These are phyloP conservation scores for Cyclotella distinguenda DNA, from an alignment of 108 stramenopile species.

Conservation along the genomic window DNA sequence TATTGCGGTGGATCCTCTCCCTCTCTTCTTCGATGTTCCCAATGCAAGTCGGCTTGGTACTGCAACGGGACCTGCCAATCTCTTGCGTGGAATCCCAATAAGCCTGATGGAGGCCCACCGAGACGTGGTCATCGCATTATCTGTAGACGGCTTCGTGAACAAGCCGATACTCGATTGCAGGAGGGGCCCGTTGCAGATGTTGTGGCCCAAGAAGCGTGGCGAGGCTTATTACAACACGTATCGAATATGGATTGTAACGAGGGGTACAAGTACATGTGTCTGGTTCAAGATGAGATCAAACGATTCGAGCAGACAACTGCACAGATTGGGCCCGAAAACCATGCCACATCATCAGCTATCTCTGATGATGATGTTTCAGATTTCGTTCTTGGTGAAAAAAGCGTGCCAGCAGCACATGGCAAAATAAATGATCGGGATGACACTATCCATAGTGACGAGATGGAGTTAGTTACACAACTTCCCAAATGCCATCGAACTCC, in stretches of 20 bases:
- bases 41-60: slow-evolving; percentile 39
- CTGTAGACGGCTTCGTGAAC: slow-evolving; percentile 15
- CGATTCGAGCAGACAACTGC: slow-evolving; percentile 3
- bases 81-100: slow-evolving; percentile 26
- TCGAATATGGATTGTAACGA: slow-evolving; percentile 22
- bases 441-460: too few species aligned
- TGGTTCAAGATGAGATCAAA: slow-evolving; percentile 38
- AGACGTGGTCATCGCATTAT: slow-evolving; percentile 17
- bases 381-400: neutral
- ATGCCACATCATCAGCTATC: neutral
- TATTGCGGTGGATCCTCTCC: slow-evolving; percentile 33
- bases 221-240: slow-evolving; percentile 23
- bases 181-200: neutral
- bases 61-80: slow-evolving; percentile 40
- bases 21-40: slow-evolving; percentile 36
- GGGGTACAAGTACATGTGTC: slow-evolving; percentile 40
- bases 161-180: neutral
- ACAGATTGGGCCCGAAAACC: neutral
- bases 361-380: neutral
- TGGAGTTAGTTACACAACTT: neutral
- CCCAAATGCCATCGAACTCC: neutral
- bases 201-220: slow-evolving; percentile 8
- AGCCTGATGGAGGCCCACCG: neutral
- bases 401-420: too few species aligned
- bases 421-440: too few species aligned